Evolutionary conservation across 768 basidiomycete species (phyloP), one percentile per base, ranked within the genome.

Genomic region (Cyclocybe aegerita): DNA sequence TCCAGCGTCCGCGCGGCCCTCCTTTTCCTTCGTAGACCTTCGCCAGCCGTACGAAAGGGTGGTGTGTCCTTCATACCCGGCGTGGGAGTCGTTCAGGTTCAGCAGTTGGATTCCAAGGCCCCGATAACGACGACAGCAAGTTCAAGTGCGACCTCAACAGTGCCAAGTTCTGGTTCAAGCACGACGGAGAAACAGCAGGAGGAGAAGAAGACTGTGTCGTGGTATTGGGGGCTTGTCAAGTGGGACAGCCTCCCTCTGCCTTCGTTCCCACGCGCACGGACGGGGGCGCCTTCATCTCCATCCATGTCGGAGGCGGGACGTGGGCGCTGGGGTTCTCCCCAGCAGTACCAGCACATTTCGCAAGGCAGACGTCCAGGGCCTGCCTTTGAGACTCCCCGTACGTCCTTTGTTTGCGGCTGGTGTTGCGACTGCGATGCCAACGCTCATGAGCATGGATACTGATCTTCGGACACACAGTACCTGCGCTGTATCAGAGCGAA

Each of bases 301-400:
- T 48, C 53, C 46, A 54, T 56, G 17, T 60, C 56, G 9, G 53
- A 59, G 41, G 30, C 49, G 5, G 43, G 46, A 33, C 45, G 48
- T 11, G 32, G 43, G 7, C 59, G 49, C 34, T 58, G 54, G 43
- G 38, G 42, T 15, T 48, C 36, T 17, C 50, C 56, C 34, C 58
- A 55, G 17, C 53, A 56, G 33, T 48, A 55, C 42, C 59, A 52
- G 29, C 54, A 52, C 36, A 48, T 60, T 33, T 60, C 61, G 48
- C 60, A 54, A 37, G 55, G 53, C 50, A 56, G 65, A 49, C 60
- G 60, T 44, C 43, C 54, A 35, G 62, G 67, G 9, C 67, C 65
- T 36, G 64, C 63, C 14, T 71, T 69, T 43, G 65, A 66, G 15
- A 64, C 57, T 38, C 70, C 68, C 46, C 43, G 70, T 70, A 62